Evolutionary conservation across 345 rosid genomes (phyloP).

Genomic region (Conringia planisiliqua): DNA sequence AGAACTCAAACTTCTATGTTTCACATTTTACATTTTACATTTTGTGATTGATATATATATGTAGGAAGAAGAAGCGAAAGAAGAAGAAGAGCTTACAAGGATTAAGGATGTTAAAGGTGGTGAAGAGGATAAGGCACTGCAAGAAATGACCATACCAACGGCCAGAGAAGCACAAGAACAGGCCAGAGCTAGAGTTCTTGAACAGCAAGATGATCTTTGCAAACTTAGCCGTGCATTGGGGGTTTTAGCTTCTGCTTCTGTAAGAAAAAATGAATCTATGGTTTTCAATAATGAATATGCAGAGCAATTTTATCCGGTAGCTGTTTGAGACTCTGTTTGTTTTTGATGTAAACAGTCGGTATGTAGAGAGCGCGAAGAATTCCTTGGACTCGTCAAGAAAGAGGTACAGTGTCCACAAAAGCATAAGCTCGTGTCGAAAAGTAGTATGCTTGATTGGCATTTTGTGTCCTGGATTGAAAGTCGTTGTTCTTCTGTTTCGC

Average conservation of each 20-base stretch:
- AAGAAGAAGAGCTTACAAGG: conserved; percentile 67
- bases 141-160: conserved; percentile 64
- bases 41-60: conserved; percentile 7
- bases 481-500: conserved; percentile 12
- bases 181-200: conserved; percentile 67
- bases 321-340: conserved; percentile 21
- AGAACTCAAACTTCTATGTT: background rate
- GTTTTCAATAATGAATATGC: conserved; percentile 7
- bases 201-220: conserved; percentile 75
- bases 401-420: conserved; percentile 53
- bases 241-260: conserved; percentile 91
- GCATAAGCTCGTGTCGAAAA: background rate
- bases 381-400: conserved; percentile 76
- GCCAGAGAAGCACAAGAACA: conserved; percentile 72
- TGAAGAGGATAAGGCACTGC: conserved; percentile 70
- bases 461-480: background rate
- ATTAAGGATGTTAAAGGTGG: conserved; percentile 50
- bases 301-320: background rate
- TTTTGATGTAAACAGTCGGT: conserved; percentile 63
- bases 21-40: background rate
- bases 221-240: conserved; percentile 83
- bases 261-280: conserved; percentile 39
- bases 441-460: conserved; percentile 4
- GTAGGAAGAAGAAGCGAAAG: conserved; percentile 84
- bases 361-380: conserved; percentile 83